Base-by-base conservation (phyloP, 2,329 filamentous ascomycete species). In the Hypoxylon sp. region DNA sequence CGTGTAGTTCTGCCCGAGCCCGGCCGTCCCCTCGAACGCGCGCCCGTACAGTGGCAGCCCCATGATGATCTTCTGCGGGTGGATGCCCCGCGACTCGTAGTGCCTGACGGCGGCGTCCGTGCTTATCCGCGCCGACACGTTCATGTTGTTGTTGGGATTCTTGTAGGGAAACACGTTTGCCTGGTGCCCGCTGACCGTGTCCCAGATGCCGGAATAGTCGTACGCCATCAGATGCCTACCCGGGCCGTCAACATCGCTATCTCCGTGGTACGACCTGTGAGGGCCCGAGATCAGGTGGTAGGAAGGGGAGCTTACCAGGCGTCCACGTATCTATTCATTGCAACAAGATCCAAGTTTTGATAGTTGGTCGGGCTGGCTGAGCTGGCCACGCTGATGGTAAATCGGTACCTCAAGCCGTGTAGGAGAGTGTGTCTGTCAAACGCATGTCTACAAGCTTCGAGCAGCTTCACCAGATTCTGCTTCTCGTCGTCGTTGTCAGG, bases 21-120 rank as follows among this genome's bases (percentile, higher is more conserved):
- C 90, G 4, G 79, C 74, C 0, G 91, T 94, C 40, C 83, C 78
- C 47, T 81, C 77, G 69, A 95, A 95, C 0, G 87, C 81, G n/a
- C 90, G 87, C 1, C 91, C 91, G 70, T 94, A 95, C 0, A 95
- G 79, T 0, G 91, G 90, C 76, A 94, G 83, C 1, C 91, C 91
- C 26, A 95, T 74, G 5, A 90, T 81, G 47, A 96, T 84, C 74
- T 93, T 94, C 46, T 75, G 70, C 0, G 84, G 63, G 0, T 80
- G 66, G 7, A 95, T 80, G 7, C 86, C 86, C 10, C 80, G 77
- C 3, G 77, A 69, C 9, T 84, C 74, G 74, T 92, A 92, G 67
- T 83, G 83, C 7, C 77, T 71, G 21, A 96, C 76, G 3, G 90
- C 90, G 29, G 78, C 75, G 46, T 89, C 79, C 2, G 88, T 89